Base-by-base conservation (phyloP, 176 grass and related monocot genomes). In the Bothriochloa decipiens region DNA sequence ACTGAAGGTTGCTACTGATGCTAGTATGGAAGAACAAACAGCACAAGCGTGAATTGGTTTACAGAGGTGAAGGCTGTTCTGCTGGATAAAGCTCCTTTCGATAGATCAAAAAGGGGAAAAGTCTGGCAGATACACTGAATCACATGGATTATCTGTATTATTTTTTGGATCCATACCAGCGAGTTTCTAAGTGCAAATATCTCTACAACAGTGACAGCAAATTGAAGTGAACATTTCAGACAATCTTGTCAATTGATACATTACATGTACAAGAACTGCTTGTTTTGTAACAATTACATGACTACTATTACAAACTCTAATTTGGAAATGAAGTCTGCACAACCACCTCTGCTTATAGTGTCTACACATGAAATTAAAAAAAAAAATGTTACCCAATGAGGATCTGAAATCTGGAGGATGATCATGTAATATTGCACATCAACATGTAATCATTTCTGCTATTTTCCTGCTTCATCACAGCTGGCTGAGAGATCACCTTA, bases 21-120 rank as follows among this genome's bases (percentile, higher is more conserved):
- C 43, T 35, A 22, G 18, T 65, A 22, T 64, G 13, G 78, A 90
- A 65, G 33, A 67, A 35, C 18, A 82, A 83, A 22, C 39, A 37
- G 60, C 14, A 15, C 42, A 82, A 57, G 65, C 33, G 43, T 90
- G 83, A 82, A 76, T 70, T 55, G 12, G 29, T 5, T 52, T 18
- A 0, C 17, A 55, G 8, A 62, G 17, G 50, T 23, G 69, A 55
- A 77, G 20, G 8, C 42, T 71, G 49, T 69, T 33, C 61, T n/a
- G 1, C 14, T 61, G 57, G 37, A 16, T 69, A 47, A 9, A 61
- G 28, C n/a, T 75, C 45, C n/a, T 23, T 40, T 33, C 13, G 4
- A 52, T 50, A 46, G 9, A 67, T 68, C 18, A 61, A 41, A 29
- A 7, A 2, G 7, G 43, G 14, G 52, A 20, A 37, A 32, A 66